These are phyloP conservation scores for Aplosporella prunicola DNA, from an alignment of 2,329 filamentous ascomycete species.

Conservation along the genomic window DNA sequence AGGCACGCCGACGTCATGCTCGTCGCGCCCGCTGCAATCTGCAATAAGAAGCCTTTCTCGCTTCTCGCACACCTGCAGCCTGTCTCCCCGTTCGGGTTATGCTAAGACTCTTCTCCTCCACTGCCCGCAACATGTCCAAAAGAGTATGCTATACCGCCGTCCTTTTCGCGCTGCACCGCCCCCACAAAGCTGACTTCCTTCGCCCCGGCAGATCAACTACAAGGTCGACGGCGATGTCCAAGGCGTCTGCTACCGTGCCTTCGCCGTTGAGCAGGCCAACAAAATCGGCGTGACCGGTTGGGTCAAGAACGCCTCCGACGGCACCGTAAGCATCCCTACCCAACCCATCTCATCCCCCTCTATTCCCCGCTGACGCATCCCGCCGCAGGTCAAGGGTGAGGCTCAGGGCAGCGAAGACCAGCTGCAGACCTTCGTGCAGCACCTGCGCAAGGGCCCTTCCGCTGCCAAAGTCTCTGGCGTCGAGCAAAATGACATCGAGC, in stretches of 20 bases:
- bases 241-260: slow-evolving; percentile 43
- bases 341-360: neutral
- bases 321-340: slow-evolving; percentile 24
- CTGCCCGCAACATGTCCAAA: slow-evolving; percentile 8
- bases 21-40: too few species aligned
- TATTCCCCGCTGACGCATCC: neutral
- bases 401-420: slow-evolving; percentile 63
- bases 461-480: slow-evolving; percentile 65
- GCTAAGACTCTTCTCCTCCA: slow-evolving; percentile 3
- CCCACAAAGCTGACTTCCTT: neutral
- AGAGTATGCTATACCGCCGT: too few species aligned
- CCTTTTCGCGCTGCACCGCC: too few species aligned
- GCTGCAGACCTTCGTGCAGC: slow-evolving; percentile 61
- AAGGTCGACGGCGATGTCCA: slow-evolving; percentile 40
- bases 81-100: too few species aligned
- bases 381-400: slow-evolving; percentile 76
- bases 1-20: too few species aligned
- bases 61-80: too few species aligned
- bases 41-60: too few species aligned
- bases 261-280: slow-evolving; percentile 35
- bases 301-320: slow-evolving; percentile 38
- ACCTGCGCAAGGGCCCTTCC: slow-evolving; percentile 64
- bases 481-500: slow-evolving; percentile 56
- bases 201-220: slow-evolving; percentile 35
- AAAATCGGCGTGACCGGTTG: slow-evolving; percentile 36